These are phyloP conservation scores for Melampsora larici-populina DNA, from an alignment of 1,284 basidiomycete species.

Conservation along the genomic window DNA sequence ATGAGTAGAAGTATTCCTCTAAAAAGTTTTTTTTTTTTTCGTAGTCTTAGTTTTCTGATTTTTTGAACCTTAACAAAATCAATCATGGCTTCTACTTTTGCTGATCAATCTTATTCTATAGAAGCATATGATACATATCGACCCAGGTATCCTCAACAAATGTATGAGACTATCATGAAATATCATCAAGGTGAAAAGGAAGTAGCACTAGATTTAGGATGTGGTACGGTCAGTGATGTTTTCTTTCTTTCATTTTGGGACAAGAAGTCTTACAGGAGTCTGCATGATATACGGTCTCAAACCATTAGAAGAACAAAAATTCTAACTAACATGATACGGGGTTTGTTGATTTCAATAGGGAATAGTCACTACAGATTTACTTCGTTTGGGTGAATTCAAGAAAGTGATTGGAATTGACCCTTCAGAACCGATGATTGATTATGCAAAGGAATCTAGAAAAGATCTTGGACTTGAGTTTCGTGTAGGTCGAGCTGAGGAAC, in stretches of 20 bases:
- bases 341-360: conserved; percentile 3
- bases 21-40: too few relatives aligned
- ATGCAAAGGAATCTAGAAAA: conserved; percentile 13
- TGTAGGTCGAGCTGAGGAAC: conserved; percentile 24
- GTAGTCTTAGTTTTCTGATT: too few relatives aligned
- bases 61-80: too few relatives aligned
- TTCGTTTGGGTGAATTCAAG: conserved; percentile 15
- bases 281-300: too few relatives aligned
- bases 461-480: conserved; percentile 15
- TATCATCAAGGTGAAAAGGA: conserved; percentile 37
- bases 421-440: conserved; percentile 32
- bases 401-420: conserved; percentile 36
- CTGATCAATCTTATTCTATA: conserved; percentile 16
- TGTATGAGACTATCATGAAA: conserved; percentile 30
- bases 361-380: conserved; percentile 30
- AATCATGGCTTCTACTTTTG: conserved; percentile 32
- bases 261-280: too few relatives aligned
- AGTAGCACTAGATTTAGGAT: conserved; percentile 36
- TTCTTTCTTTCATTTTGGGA: background rate
- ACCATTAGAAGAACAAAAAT: background rate
- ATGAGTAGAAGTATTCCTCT: too few relatives aligned
- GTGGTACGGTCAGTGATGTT: conserved; percentile 34
- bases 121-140: conserved; percentile 29
- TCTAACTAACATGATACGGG: background rate
- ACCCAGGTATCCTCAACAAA: conserved; percentile 23